Conservation (phyloP, 2,329 filamentous ascomycete genomes). For the Tolypocladium paradoxum region DNA sequence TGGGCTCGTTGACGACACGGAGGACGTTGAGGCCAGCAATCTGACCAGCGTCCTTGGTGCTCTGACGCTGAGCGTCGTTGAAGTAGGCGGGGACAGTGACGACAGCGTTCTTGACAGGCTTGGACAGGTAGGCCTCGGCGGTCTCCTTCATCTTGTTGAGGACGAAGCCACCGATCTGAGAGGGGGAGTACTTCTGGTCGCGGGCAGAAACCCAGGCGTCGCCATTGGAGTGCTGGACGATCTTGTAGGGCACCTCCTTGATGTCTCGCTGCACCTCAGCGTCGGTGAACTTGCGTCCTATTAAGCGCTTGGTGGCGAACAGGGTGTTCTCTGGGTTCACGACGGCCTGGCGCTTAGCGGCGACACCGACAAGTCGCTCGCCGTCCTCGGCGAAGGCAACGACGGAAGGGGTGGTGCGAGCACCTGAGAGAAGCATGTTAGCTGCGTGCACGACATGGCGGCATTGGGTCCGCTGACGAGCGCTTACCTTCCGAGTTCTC, state of each 20-base stretch:
- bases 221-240: constrained; percentile 91
- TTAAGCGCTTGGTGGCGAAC: constrained; percentile 97
- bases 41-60: constrained; percentile 95
- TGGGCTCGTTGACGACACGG: constrained; percentile 96
- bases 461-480: not conserved
- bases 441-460: not conserved
- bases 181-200: constrained; percentile 91
- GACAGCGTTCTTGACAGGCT: constrained; percentile 87
- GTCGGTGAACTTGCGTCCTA: constrained; percentile 94
- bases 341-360: constrained; percentile 94
- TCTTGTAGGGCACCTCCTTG: constrained; percentile 97
- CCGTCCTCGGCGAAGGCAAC: constrained; percentile 93
- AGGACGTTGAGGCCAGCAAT: constrained; percentile 94
- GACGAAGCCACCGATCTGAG: constrained; percentile 95
- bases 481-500: constrained; percentile 84
- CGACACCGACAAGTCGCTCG: constrained; percentile 92
- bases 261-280: constrained; percentile 91
- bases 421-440: constrained; percentile 14
- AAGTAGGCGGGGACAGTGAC: constrained; percentile 97
- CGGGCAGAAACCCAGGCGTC: constrained; percentile 94
- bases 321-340: constrained; percentile 98
- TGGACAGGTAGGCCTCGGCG: constrained; percentile 83
- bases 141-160: constrained; percentile 99
- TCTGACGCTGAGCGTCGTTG: constrained; percentile 96
- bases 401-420: constrained; percentile 55